Evolutionary conservation across 1,139 yeast genomes (phyloP), one percentile per base, ranked within the genome.

Genomic region (Yamadazyma atmosphaerica): DNA sequence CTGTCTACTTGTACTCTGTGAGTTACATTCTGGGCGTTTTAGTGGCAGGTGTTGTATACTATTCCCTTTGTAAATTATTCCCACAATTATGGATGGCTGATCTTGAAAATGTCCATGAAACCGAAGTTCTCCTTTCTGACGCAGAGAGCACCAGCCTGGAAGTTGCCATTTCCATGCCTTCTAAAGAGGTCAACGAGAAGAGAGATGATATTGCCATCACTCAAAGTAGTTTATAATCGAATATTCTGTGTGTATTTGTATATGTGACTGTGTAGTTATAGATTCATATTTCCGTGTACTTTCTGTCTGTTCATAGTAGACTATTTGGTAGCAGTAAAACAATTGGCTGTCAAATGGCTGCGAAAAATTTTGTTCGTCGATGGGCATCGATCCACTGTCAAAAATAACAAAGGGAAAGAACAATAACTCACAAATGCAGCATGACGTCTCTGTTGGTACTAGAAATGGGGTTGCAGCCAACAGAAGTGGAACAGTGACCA

Each of bases 1-100:
- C 46, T 2, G 32, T 42, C 4, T 44, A 44, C 22, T 33, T 44
- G 10, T 44, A 39, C 27, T 42, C 46, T 3, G 33, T 42, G 4
- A 40, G 42, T 34, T 44, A 42, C 27, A 22, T 39, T 2, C 35
- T 38, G 3, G 46, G 46, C 10, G 29, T 36, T 6, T 4, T 35
- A 4, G 40, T 45, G 4, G 14, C 41, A 10, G 49, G 43, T 5
- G 15, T 17, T 8, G 33, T 39, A n/a, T 45, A 45, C 22, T 45
- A 41, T 25, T 5, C 16, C 11, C 19, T 45, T 24, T 45, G 49
- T 29, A 38, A 17, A 14, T 34, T 26, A 9, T 28, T 41, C 14
- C 49, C 49, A 13, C 22, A 32, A 21, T 37, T 45, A 23, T 45
- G 49, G 49, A 45, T 39, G 45, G 47, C 47, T 2, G 37, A 41